Base-by-base conservation (phyloP, 495 filamentous ascomycete genomes). In the Trichoderma reesei region DNA sequence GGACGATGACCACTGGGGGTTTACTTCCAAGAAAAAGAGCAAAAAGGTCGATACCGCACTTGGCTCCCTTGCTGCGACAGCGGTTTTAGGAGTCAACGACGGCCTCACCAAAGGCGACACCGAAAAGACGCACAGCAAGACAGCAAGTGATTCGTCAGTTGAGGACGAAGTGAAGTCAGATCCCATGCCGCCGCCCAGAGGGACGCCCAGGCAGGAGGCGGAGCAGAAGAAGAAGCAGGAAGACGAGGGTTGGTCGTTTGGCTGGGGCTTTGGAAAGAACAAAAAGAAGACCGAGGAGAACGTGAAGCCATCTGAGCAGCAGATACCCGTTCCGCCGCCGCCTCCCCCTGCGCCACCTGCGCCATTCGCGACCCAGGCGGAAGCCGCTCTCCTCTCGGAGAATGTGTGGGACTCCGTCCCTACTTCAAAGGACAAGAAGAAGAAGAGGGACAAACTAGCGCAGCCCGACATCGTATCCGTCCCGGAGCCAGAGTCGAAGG, bases 261-360 rank as follows among this genome's bases (percentile, higher is more conserved):
- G 26, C 7, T 63, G 61, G 39, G 39, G 61, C 11, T 26, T 63
- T n/a, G 39, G 20, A 2, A 42, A 42, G 31, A 42, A 63, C n/a
- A 80, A 78, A 65, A 80, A 79, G 71, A 78, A 77, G 64, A 65
- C 60, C 7, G 72, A 74, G 39, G 71, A 71, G 63, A 46, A 56
- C 44, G 56, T 14, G 13, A 68, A 73, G 7, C 68, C 67, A 36
- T 10, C 44, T 68, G 51, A 56, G 26, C 26, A 56, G 18, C 26
- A 56, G 34, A 34, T 34, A 13, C 51, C 48, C 18, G 18, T 13
- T 6, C 48, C 48, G 7, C 51, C 51, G 26, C 51, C 51, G 11
- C 51, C 51, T 56, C 51, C 51, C 18, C 51, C 51, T 4, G 51
- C 26, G 26, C 51, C 51, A 34, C 51, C 51, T 56, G 9, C 26